These are phyloP conservation scores for Umbilicus rupestris DNA, from an alignment of 164 flowering plant genomes.

Conservation along the genomic window DNA sequence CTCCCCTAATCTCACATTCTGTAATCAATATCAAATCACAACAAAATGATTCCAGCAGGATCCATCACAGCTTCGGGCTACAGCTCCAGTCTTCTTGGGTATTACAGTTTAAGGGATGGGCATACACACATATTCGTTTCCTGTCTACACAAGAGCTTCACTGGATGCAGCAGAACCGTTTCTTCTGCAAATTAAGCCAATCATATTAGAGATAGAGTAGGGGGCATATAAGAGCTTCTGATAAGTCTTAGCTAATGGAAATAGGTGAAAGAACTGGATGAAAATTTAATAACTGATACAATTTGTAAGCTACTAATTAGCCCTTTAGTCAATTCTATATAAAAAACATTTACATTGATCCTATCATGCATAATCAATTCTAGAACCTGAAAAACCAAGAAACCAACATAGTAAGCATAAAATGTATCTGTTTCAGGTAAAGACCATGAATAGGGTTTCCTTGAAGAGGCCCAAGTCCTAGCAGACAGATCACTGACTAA, in stretches of 20 bases:
- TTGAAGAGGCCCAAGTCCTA: background rate
- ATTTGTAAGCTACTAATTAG: background rate
- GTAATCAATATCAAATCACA: background rate
- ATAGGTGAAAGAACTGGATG: background rate
- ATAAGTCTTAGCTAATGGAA: too few relatives aligned
- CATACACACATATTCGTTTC: conserved; percentile 1
- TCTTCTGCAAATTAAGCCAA: conserved; percentile 21
- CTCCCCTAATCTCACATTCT: background rate
- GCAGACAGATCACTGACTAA: too few relatives aligned
- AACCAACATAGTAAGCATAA: background rate
- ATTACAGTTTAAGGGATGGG: conserved; percentile 9
- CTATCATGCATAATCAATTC: background rate
- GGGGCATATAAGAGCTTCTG: background rate
- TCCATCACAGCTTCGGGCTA: conserved; percentile 23
- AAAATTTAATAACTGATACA: background rate
- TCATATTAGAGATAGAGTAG: background rate
- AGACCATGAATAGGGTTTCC: background rate
- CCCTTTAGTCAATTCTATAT: too few relatives aligned
- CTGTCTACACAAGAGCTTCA: conserved; percentile 7
- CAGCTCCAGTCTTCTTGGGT: conserved; percentile 26
- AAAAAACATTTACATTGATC: background rate
- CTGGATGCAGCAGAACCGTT: conserved; percentile 35
- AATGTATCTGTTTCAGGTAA: too few relatives aligned
- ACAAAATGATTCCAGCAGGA: conserved; percentile 17
- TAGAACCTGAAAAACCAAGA: background rate